phyloP scores from a whole-genome alignment of 2,329 filamentous ascomycete species.

The Monilinia fructicola region DNA sequence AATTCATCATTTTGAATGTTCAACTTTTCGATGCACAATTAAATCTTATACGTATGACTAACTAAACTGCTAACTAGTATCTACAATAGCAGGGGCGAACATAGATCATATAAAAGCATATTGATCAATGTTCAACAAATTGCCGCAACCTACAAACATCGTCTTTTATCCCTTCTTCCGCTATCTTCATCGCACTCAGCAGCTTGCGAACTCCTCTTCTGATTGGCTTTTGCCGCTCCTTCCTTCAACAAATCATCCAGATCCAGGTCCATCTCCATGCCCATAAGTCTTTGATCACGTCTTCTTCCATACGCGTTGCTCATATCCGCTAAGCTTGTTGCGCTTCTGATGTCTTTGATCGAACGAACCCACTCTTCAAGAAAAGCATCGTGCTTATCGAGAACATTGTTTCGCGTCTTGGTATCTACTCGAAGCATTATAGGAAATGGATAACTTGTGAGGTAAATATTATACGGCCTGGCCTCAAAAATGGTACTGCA shows the following conservation, averaged over 20 bases:
- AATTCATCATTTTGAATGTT: too few species aligned
- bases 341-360: not conserved
- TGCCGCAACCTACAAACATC: not conserved
- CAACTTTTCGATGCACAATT: too few species aligned
- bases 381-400: conserved; percentile 10
- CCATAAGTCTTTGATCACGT: not conserved
- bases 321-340: conserved; percentile 15
- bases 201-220: not conserved
- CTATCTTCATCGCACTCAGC: not conserved
- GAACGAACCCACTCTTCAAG: conserved; percentile 12
- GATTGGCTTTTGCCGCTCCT: not conserved
- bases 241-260: conserved; percentile 15
- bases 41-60: too few species aligned
- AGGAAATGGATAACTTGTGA: conserved; percentile 9
- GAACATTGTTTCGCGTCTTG: conserved; percentile 1
- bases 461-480: conserved; percentile 5
- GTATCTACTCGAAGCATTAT: conserved; percentile 9
- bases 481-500: conserved; percentile 16
- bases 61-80: not conserved
- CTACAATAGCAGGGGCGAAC: not conserved
- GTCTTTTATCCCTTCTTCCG: not conserved
- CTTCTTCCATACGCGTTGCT: not conserved
- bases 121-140: not conserved
- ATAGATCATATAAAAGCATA: too few species aligned
- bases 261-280: not conserved